These are phyloP conservation scores for Candida michaelii DNA, from an alignment of 805 yeast genomes.

Conservation along the genomic window DNA sequence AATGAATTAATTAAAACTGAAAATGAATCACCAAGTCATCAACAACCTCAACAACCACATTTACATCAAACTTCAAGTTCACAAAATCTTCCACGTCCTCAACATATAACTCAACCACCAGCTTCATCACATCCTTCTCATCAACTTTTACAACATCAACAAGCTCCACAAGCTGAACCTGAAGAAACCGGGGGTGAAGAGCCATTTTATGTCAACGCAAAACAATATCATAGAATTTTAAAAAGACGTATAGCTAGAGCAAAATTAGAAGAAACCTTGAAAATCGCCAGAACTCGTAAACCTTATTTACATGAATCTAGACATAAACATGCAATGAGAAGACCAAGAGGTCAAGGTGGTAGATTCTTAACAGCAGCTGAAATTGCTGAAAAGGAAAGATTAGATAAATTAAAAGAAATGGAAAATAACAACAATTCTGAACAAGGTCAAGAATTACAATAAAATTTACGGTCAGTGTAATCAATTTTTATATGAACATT, in stretches of 20 bases:
- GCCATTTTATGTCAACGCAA: slow-evolving; percentile 96
- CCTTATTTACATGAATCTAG: slow-evolving; percentile 96
- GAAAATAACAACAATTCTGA: slow-evolving; percentile 18
- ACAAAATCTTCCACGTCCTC: neutral
- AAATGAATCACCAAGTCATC: neutral
- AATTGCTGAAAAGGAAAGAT: slow-evolving; percentile 44
- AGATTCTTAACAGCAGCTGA: slow-evolving; percentile 90
- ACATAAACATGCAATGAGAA: slow-evolving; percentile 98
- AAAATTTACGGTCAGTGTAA: too few relatives aligned
- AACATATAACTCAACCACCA: neutral
- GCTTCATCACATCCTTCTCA: slow-evolving; percentile 8
- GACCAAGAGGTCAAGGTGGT: slow-evolving; percentile 99
- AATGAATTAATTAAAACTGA: slow-evolving; percentile 2
- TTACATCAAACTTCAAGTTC: neutral
- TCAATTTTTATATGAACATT: too few relatives aligned
- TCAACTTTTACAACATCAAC: slow-evolving; percentile 25
- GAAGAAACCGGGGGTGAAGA: slow-evolving; percentile 52
- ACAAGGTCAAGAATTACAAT: neutral
- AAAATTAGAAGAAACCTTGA: slow-evolving; percentile 81
- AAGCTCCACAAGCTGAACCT: slow-evolving; percentile 10
- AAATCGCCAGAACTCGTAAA: slow-evolving; percentile 84
- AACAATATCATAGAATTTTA: slow-evolving; percentile 92
- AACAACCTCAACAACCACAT: neutral
- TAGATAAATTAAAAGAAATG: slow-evolving; percentile 37
- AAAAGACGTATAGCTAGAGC: slow-evolving; percentile 94